Percentiles rank a stretch among this genome's conserved stretches.
These are phyloP conservation scores for Microsporum ferrugineum DNA, from an alignment of 2,329 filamentous ascomycete genomes.

Conservation along the genomic window DNA sequence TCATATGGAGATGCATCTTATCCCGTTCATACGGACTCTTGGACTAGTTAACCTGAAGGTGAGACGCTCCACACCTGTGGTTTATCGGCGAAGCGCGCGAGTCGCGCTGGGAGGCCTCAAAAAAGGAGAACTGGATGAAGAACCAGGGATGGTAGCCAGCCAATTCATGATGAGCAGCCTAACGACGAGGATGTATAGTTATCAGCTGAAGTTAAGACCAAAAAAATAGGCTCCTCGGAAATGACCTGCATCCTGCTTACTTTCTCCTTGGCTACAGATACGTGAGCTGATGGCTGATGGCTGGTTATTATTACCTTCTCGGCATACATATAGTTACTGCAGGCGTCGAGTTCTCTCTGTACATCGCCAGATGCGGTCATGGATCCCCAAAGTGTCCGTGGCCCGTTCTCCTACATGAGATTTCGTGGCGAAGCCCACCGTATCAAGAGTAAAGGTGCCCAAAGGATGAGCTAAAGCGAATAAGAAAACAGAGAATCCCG, in stretches of 20 bases:
- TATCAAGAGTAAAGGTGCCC: neutral
- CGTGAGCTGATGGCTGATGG: neutral
- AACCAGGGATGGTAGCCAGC: neutral
- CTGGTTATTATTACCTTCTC: neutral
- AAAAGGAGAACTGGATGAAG: neutral
- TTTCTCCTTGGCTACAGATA: neutral
- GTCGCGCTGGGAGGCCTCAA: neutral
- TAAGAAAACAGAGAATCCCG: neutral
- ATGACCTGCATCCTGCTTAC: neutral
- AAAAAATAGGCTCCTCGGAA: neutral
- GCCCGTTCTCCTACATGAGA: neutral
- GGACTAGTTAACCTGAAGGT: neutral
- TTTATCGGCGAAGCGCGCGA: neutral
- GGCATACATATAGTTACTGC: neutral
- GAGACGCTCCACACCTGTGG: neutral
- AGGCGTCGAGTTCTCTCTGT: neutral
- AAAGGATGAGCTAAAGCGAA: slow-evolving; percentile 1
- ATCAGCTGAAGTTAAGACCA: neutral
- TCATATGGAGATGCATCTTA: neutral
- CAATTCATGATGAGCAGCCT: neutral
- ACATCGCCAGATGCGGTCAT: neutral
- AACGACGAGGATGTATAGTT: neutral
- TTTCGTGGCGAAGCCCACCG: neutral
- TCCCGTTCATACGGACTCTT: neutral
- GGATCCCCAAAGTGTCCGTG: neutral